Conservation (phyloP, 768 basidiomycete species). For the Rhizopogon vinicolor region DNA sequence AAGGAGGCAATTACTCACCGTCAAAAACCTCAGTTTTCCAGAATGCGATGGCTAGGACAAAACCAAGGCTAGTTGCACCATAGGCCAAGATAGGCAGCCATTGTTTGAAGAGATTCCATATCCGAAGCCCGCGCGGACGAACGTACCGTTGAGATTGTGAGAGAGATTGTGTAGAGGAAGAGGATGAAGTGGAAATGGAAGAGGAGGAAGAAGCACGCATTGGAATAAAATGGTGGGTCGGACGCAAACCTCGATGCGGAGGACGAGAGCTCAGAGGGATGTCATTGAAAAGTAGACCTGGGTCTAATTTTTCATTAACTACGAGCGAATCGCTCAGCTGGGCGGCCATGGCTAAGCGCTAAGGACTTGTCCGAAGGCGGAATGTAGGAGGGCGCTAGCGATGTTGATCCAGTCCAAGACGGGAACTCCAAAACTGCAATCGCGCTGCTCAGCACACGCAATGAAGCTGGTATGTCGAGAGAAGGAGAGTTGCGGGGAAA, state of each 20-base stretch:
- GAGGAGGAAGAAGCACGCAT: constrained; percentile 10
- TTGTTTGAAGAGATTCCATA: constrained; percentile 57
- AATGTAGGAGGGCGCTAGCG: constrained; percentile 4
- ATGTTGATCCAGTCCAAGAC: constrained; percentile 3
- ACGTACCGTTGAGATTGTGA: constrained; percentile 28
- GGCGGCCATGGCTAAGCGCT: neutral
- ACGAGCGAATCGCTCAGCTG: constrained; percentile 8
- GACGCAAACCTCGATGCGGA: constrained; percentile 12
- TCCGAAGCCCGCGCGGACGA: constrained; percentile 46
- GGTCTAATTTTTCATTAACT: constrained; percentile 17
- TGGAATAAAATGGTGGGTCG: constrained; percentile 16
- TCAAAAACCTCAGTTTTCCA: constrained; percentile 81
- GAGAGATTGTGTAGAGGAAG: constrained; percentile 5
- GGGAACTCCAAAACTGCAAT: constrained; percentile 4
- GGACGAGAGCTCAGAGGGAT: constrained; percentile 13
- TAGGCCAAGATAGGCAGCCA: constrained; percentile 81
- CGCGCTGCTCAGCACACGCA: constrained; percentile 8
- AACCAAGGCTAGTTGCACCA: constrained; percentile 69
- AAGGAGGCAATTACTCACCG: constrained; percentile 43
- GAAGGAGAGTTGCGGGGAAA: neutral
- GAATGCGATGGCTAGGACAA: constrained; percentile 76
- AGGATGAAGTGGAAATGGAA: neutral
- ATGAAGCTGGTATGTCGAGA: neutral
- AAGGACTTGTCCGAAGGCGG: constrained; percentile 6
- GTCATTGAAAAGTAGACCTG: constrained; percentile 11